Evolutionary conservation across 192 early-diverging fungal species (phyloP).

Genomic region (Coemansia sp.): DNA sequence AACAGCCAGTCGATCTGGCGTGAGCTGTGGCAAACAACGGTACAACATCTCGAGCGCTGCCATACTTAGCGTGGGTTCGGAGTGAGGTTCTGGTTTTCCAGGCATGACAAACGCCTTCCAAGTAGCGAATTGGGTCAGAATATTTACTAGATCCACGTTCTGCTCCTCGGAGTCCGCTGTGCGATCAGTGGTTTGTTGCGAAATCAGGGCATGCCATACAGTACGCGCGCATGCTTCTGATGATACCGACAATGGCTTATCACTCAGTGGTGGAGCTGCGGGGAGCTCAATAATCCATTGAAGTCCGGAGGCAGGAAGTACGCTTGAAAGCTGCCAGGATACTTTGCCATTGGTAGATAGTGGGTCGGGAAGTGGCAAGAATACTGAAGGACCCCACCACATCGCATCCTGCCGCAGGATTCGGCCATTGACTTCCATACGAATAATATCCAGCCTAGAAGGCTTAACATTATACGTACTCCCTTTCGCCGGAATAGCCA

Average conservation of each 20-base stretch:
- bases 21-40: constrained; percentile 18
- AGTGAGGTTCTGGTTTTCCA: constrained; percentile 25
- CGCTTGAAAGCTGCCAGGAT: background rate
- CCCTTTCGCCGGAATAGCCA: constrained; percentile 9
- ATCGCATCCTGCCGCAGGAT: constrained; percentile 35
- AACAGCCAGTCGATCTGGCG: constrained; percentile 6
- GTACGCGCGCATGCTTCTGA: constrained; percentile 30
- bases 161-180: background rate
- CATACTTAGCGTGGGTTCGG: constrained; percentile 24
- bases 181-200: background rate
- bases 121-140: constrained; percentile 17
- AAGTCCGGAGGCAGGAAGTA: constrained; percentile 34
- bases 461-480: background rate
- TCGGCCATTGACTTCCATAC: constrained; percentile 16
- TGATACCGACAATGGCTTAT: constrained; percentile 7
- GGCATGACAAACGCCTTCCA: constrained; percentile 29
- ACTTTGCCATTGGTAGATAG: background rate
- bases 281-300: constrained; percentile 41
- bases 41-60: constrained; percentile 27
- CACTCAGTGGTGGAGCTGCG: background rate
- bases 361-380: constrained; percentile 3
- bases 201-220: constrained; percentile 19
- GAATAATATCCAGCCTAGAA: constrained; percentile 20
- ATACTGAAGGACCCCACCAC: constrained; percentile 28
- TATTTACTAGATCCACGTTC: background rate